phyloP scores from a whole-genome alignment of 2,329 filamentous ascomycete species.

The Neofusicoccum parvum region DNA sequence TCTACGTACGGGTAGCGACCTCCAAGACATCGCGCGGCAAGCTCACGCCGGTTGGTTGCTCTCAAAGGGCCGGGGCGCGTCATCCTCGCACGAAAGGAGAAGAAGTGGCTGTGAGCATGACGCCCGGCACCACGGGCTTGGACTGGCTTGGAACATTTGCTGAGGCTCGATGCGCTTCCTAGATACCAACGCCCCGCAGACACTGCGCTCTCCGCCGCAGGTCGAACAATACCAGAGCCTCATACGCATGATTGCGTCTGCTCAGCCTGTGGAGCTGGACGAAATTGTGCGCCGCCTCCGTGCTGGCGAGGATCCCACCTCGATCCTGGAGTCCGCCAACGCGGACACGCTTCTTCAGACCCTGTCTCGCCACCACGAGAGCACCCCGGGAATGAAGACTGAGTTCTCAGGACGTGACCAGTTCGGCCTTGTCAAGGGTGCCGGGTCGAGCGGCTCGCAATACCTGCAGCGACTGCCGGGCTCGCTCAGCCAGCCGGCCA shows the following conservation, averaged over 20 bases:
- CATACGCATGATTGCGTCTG: slow-evolving; percentile 15
- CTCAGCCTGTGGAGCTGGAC: slow-evolving; percentile 22
- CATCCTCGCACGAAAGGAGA: slow-evolving; percentile 9
- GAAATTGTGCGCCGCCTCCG: slow-evolving; percentile 27
- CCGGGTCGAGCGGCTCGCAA: not conserved
- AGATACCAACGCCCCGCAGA: slow-evolving; percentile 5
- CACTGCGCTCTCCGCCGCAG: not conserved
- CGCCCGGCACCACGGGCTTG: not conserved
- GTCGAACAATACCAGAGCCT: slow-evolving; percentile 21
- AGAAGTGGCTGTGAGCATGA: slow-evolving; percentile 22
- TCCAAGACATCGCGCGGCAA: slow-evolving; percentile 25
- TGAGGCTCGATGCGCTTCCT: slow-evolving; percentile 11
- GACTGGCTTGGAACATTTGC: slow-evolving; percentile 16
- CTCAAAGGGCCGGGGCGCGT: slow-evolving; percentile 21
- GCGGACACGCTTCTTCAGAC: slow-evolving; percentile 15
- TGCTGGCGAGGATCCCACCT: slow-evolving; percentile 18
- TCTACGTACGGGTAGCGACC: slow-evolving; percentile 24
- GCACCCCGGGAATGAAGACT: slow-evolving; percentile 22
- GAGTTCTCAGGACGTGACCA: slow-evolving; percentile 23
- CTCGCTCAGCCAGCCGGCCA: not conserved
- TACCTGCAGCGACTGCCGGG: not conserved
- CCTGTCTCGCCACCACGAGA: slow-evolving; percentile 17
- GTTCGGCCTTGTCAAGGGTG: slow-evolving; percentile 25
- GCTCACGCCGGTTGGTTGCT: slow-evolving; percentile 24
- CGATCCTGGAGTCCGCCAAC: slow-evolving; percentile 18